Evolutionary conservation across 352 stramenopile species (phyloP), one percentile per base, ranked within the genome.

Genomic region (Phytophthora nicotianae): DNA sequence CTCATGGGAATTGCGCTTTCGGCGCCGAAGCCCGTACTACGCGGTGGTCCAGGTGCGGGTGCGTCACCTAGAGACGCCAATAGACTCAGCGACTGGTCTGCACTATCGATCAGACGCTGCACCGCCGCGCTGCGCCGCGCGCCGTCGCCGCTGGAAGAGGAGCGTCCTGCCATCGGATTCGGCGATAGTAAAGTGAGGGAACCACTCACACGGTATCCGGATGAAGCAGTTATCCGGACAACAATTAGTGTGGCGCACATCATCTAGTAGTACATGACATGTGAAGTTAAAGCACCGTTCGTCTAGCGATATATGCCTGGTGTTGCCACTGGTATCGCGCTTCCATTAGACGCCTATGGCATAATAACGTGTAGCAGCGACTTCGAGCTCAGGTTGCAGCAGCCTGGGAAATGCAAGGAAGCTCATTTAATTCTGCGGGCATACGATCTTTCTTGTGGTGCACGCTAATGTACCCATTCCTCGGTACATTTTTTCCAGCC

Each of bases 101-200:
- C 84, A 40, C 74, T 80, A 55, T 93, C 81, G 27, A 93, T 88
- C 14, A 93, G 78, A n/a, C 82, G 80, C 75, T 90, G 82, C 33
- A 89, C 70, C 33, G 60, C 75, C 37, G 80, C 81, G 58, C 68
- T 90, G 62, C 79, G 77, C 16, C 53, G 63, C 41, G 43, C 23
- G 17, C 29, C 53, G 38, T 33, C 52, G 27, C 48, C 51, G 45
- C 43, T 62, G 47, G 32, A 60, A 56, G 53, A 61, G 46, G 59
- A 65, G 27, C 65, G 65, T 53, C 60, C 52, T 16, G 59, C 61
- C 65, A 74, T 77, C 35, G 26, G 47, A 62, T 63, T 57, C 35
- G 17, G 27, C 41, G 27, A 38, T 54, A 11, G 43, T 13, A 27
- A 17, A 62, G 8, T 69, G 46, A 50, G 62, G 45, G 42, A 50